Conservation (phyloP, 306 rosid genomes). For the Geum urbanum region DNA sequence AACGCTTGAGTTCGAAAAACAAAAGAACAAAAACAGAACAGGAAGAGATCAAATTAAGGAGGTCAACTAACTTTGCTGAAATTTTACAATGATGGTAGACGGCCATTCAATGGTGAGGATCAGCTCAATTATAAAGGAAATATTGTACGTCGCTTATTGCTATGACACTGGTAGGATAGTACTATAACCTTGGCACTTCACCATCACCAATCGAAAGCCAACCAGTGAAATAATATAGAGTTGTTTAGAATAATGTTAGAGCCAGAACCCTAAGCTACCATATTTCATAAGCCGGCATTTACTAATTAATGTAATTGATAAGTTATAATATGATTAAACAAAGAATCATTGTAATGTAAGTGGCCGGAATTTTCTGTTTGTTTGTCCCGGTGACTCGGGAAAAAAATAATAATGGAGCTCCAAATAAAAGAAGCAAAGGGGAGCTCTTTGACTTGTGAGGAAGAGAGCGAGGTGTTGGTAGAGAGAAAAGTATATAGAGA, state of each 20-base stretch:
- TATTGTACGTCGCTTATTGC: background rate
- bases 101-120: background rate
- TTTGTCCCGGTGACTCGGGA: conserved; percentile 27
- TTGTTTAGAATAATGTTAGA: conserved; percentile 11
- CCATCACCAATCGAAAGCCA: background rate
- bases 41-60: background rate
- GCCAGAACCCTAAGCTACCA: conserved; percentile 30
- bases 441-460: conserved; percentile 47
- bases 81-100: background rate
- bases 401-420: conserved; percentile 17
- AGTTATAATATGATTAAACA: background rate
- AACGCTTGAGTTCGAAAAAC: background rate
- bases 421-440: conserved; percentile 17
- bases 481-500: conserved; percentile 6
- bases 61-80: conserved; percentile 3
- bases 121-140: background rate
- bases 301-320: background rate
- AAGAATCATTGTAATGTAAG: conserved; percentile 32
- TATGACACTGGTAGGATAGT: background rate
- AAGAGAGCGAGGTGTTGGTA: conserved; percentile 35
- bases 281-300: conserved; percentile 52
- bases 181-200: background rate
- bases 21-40: background rate
- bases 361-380: conserved; percentile 40
- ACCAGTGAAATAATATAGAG: conserved; percentile 1